These are phyloP conservation scores for Craspedostauros australis DNA, from an alignment of 108 stramenopile species.

Conservation along the genomic window DNA sequence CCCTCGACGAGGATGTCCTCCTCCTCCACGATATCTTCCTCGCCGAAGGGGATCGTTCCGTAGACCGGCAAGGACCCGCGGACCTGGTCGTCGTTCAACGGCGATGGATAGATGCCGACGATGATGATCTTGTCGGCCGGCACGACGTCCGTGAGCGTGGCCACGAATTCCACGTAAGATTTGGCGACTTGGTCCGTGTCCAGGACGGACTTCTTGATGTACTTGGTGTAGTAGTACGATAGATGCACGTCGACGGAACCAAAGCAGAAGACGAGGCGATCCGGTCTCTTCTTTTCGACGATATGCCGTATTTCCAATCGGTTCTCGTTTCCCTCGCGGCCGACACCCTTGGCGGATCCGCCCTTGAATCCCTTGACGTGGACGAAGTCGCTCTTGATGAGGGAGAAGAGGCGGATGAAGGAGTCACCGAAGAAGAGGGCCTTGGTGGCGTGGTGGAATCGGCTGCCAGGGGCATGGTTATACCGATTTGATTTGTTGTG, in stretches of 20 bases:
- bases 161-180: conserved; percentile 3
- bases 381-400: not conserved
- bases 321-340: conserved; percentile 1
- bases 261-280: conserved; percentile 16
- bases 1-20: not conserved
- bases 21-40: not conserved
- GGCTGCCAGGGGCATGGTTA: not conserved
- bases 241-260: conserved; percentile 15
- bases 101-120: conserved; percentile 11
- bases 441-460: not conserved
- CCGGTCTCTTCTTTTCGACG: not conserved
- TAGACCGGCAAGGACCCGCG: not conserved
- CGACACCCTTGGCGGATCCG: conserved; percentile 8
- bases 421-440: conserved; percentile 18
- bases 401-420: conserved; percentile 12
- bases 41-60: not conserved
- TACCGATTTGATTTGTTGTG: too few species aligned
- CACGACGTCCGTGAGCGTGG: not conserved
- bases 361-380: conserved; percentile 9
- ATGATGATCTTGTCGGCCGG: not conserved
- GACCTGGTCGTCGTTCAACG: not conserved
- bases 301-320: not conserved
- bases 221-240: conserved; percentile 13
- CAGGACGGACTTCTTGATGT: not conserved
- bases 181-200: not conserved